Evolutionary conservation across 106 monocot genomes (phyloP).

Genomic region (Acorus gramineus): DNA sequence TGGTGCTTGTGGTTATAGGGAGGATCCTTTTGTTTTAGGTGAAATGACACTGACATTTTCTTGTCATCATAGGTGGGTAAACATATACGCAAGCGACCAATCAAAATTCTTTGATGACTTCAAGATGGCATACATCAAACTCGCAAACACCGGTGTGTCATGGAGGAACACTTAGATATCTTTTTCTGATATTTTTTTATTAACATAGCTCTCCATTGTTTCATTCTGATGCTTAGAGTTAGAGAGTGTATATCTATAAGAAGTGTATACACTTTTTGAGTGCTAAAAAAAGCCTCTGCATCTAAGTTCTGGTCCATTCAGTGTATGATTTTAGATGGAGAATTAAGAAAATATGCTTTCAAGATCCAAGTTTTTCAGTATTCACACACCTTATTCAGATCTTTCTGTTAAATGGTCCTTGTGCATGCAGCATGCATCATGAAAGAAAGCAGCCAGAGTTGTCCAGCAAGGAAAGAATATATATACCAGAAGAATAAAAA

Average conservation of each 20-base stretch:
- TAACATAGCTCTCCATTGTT: background rate
- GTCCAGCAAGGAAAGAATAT: too few species aligned
- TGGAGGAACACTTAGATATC: slow-evolving; percentile 34
- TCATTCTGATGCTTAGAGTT: background rate
- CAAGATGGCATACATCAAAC: slow-evolving; percentile 49
- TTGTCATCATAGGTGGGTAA: slow-evolving; percentile 62
- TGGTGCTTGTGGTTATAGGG: background rate
- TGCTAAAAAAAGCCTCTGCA: too few species aligned
- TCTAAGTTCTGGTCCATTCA: too few species aligned
- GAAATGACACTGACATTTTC: background rate
- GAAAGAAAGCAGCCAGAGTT: too few species aligned
- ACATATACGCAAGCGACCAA: slow-evolving; percentile 56
- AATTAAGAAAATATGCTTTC: too few species aligned
- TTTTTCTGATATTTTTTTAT: background rate
- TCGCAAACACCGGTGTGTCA: slow-evolving; percentile 61
- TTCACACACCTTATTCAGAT: too few species aligned
- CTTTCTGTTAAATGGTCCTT: too few species aligned
- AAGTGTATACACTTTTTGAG: background rate
- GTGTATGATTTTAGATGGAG: too few species aligned
- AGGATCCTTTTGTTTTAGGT: background rate
- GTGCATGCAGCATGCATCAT: too few species aligned
- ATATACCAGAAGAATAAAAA: too few species aligned
- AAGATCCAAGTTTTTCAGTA: too few species aligned
- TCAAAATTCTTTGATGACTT: slow-evolving; percentile 69
- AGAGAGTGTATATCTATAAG: background rate